Conservation (phyloP, 441 rosid genomes). For the Hypseocharis bilobata region DNA sequence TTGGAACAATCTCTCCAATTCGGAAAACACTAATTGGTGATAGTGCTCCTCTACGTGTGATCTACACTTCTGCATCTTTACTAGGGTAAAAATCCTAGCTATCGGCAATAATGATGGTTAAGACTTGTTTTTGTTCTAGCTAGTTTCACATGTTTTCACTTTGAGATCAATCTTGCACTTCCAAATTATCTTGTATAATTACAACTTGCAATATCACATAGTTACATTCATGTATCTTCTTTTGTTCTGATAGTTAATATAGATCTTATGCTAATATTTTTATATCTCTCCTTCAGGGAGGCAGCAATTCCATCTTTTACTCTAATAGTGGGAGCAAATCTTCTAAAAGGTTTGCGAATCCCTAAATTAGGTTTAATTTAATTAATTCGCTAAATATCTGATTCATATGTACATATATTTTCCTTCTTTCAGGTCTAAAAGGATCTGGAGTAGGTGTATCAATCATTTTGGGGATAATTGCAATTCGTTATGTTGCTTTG, state of each 20-base stretch:
- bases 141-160: no score
- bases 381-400: no score
- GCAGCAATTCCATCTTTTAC: conserved; percentile 31
- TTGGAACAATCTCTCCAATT: conserved; percentile 27
- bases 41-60: conserved; percentile 26
- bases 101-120: no score
- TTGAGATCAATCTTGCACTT: background rate
- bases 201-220: no score
- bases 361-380: no score
- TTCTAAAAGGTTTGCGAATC: conserved; percentile 30
- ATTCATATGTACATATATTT: no score
- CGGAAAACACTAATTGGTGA: conserved; percentile 21
- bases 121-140: no score
- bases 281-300: conserved; percentile 16
- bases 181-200: background rate
- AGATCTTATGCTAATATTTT: no score
- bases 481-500: conserved; percentile 19
- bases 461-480: conserved; percentile 21
- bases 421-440: conserved; percentile 28
- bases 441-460: conserved; percentile 9
- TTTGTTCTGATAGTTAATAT: no score
- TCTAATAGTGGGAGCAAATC: conserved; percentile 34
- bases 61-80: conserved; percentile 22
- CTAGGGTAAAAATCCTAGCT: conserved; percentile 27
- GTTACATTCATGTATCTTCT: no score